These are phyloP conservation scores for Xylaria multiplex DNA, from an alignment of 2,329 filamentous ascomycete genomes.

Conservation along the genomic window DNA sequence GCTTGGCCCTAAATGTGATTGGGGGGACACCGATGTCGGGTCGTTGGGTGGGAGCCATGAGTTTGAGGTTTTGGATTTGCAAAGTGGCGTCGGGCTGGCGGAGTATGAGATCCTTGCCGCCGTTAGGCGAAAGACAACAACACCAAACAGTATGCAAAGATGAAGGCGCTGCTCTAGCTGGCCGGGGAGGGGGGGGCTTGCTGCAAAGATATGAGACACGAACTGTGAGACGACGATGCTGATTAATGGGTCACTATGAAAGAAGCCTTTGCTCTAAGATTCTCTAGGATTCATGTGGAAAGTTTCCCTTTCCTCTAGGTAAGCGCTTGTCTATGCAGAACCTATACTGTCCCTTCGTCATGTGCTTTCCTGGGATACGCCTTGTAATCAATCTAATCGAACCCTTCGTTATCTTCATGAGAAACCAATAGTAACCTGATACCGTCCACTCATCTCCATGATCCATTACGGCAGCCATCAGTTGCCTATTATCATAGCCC, in stretches of 20 bases:
- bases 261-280: constrained; percentile 12
- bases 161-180: background rate
- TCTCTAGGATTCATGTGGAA: constrained; percentile 17
- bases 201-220: background rate
- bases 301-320: constrained; percentile 13
- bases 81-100: constrained; percentile 17
- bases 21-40: constrained; percentile 31
- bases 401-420: constrained; percentile 22
- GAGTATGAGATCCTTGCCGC: constrained; percentile 38
- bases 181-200: background rate
- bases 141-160: background rate
- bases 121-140: constrained; percentile 18
- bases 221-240: background rate
- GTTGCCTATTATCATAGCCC: constrained; percentile 15
- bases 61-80: constrained; percentile 30
- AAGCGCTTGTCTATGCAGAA: constrained; percentile 22
- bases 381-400: constrained; percentile 24
- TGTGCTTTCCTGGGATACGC: constrained; percentile 11
- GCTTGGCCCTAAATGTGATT: constrained; percentile 38
- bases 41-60: background rate
- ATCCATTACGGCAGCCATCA: background rate
- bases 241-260: background rate
- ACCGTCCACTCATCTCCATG: background rate
- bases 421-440: background rate
- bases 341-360: constrained; percentile 7